Conservation (phyloP, 2,329 filamentous ascomycete genomes). For the Phaeomoniella chlamydospora region DNA sequence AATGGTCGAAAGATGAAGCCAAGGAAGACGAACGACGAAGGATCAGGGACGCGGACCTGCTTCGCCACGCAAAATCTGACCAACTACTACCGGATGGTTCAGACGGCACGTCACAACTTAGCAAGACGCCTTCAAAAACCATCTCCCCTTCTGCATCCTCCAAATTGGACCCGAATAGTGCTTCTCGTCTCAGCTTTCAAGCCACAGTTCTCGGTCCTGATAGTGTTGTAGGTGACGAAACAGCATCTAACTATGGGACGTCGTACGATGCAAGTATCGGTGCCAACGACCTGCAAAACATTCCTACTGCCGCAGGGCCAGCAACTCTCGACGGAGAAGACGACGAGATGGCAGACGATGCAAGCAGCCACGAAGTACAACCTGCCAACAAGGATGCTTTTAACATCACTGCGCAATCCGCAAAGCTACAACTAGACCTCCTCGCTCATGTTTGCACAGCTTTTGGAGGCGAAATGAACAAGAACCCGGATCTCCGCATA, state of each 20-base stretch:
- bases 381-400: constrained; percentile 81
- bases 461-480: constrained; percentile 47
- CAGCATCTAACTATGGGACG: constrained; percentile 31
- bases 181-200: constrained; percentile 33
- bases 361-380: constrained; percentile 57
- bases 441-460: constrained; percentile 76
- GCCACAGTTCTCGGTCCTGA: constrained; percentile 31
- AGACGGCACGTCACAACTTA: constrained; percentile 5
- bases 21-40: constrained; percentile 74
- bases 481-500: constrained; percentile 55
- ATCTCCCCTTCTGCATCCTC: constrained; percentile 18
- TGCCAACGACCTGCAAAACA: constrained; percentile 31
- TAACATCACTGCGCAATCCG: constrained; percentile 92
- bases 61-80: constrained; percentile 68
- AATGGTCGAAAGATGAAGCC: constrained; percentile 95
- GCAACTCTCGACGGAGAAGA: constrained; percentile 43
- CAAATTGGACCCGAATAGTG: constrained; percentile 19
- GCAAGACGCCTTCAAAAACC: constrained; percentile 20
- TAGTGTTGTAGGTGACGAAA: constrained; percentile 37
- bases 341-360: constrained; percentile 65
- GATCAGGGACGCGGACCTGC: constrained; percentile 56
- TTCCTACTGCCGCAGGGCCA: constrained; percentile 33
- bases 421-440: constrained; percentile 81
- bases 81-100: constrained; percentile 27
- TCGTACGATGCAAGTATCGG: constrained; percentile 42